Conservation (phyloP, 257 asterid species). For the Rehmannia glutinosa region DNA sequence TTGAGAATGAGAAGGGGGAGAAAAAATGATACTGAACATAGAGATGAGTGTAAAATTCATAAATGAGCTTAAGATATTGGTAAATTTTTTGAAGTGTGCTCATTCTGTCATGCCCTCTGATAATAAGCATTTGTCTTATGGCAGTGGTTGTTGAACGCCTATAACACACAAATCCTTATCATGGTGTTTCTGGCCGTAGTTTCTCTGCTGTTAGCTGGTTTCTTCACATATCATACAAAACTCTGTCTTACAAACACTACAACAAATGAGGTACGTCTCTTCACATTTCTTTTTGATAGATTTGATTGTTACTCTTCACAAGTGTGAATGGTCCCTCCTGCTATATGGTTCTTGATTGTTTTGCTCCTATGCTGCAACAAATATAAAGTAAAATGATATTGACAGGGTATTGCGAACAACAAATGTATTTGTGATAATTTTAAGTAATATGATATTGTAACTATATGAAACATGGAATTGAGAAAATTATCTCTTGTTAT, state of each 20-base stretch:
- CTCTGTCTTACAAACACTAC: conserved; percentile 90
- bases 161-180: conserved; percentile 82
- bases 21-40: not conserved
- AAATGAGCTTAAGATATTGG: not conserved
- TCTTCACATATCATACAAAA: conserved; percentile 86
- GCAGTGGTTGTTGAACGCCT: conserved; percentile 90
- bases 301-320: not conserved
- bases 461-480: not conserved
- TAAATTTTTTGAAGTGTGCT: conserved; percentile 2
- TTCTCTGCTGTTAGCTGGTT: conserved; percentile 75
- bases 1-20: not conserved
- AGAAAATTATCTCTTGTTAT: not conserved
- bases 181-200: conserved; percentile 81
- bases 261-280: conserved; percentile 74
- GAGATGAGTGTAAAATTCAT: not conserved
- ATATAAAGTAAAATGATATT: not conserved
- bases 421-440: not conserved
- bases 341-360: not conserved
- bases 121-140: conserved; percentile 26
- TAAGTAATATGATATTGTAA: not conserved
- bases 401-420: not conserved
- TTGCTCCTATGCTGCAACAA: conserved; percentile 2
- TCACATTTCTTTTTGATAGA: conserved; percentile 1
- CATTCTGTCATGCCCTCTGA: conserved; percentile 12
- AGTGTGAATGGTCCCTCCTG: no score